Evolutionary conservation across 2,329 filamentous ascomycete species (phyloP).

Genomic region (Colletotrichum gigasporum): DNA sequence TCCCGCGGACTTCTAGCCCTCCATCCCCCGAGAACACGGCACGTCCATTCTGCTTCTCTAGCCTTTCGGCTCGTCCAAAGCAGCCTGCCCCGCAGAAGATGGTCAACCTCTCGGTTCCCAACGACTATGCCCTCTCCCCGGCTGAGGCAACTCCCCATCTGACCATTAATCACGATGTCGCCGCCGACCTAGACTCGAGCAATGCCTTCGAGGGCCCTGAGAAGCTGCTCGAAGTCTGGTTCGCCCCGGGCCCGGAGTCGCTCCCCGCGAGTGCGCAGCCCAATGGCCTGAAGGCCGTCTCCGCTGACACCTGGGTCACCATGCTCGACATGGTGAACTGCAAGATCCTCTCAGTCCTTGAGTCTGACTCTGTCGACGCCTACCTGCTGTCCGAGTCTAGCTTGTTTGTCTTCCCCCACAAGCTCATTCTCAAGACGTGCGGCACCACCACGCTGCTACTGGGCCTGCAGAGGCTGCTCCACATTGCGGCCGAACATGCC

Average conservation of each 20-base stretch:
- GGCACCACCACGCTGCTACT: conserved; percentile 94
- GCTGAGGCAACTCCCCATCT: conserved; percentile 86
- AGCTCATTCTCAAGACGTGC: conserved; percentile 98
- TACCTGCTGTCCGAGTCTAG: conserved; percentile 98
- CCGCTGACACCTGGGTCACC: conserved; percentile 86
- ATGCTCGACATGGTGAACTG: conserved; percentile 99
- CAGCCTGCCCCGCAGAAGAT: conserved; percentile 55
- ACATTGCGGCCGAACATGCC: conserved; percentile 87
- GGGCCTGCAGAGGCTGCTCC: conserved; percentile 88
- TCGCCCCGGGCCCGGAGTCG: conserved; percentile 79
- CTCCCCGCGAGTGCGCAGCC: conserved; percentile 77
- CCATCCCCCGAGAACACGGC: conserved; percentile 4
- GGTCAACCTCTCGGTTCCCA: conserved; percentile 83
- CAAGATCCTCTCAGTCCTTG: conserved; percentile 94
- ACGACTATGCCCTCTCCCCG: conserved; percentile 83
- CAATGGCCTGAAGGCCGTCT: conserved; percentile 85
- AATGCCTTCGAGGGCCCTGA: conserved; percentile 98
- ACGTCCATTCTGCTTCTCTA: conserved; percentile 32
- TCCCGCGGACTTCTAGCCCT: conserved; percentile 75
- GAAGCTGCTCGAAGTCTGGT: conserved; percentile 99
- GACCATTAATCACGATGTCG: conserved; percentile 96
- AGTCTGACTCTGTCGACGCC: conserved; percentile 93
- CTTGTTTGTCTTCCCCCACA: conserved; percentile 99
- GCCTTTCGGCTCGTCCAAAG: conserved; percentile 34
- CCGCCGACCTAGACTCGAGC: conserved; percentile 89